Evolutionary conservation across 805 yeast genomes (phyloP), one percentile per base, ranked within the genome.

Genomic region (Ogataea degrootiae): DNA sequence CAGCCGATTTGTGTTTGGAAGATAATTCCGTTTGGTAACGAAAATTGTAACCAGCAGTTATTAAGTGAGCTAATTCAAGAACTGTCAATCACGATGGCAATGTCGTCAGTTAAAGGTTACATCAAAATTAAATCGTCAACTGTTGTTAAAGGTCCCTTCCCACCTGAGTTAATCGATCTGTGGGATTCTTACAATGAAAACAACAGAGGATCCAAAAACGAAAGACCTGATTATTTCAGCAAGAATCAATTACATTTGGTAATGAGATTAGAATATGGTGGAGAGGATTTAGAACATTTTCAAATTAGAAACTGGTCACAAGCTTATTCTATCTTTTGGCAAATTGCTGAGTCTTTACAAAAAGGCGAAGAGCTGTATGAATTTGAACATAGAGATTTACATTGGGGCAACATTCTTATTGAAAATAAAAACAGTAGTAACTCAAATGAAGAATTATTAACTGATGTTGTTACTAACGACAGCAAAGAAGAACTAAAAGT

Each of bases 301-400:
- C 57, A 59, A 39, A 48, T 81, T 15, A 53, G 55, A 23, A 61
- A 67, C 34, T 72, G 75, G 75, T 52, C 53, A 12, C 68, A 69
- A 47, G 69, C 74, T 3, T 54, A 55, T 39, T 58, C 59, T 9
- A 72, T 85, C 1, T 82, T 85, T 54, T 76, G 82, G 79, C 73
- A 72, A 50, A 66, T 80, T 23, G 79, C 71, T 1, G 61, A 67
- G n/a, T 62, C 71, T 5, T 62, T 85, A 23, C 73, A 76, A 23
- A 64, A 63, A 9, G 83, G 80, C 1, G 90, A 85, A 61, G 61
- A 67, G 15, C 58, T 66, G 35, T 67, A 68, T 49, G 70, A 74
- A 50, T 84, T 84, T 63, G 91, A 85, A 63, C 92, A 85, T 57
- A 71, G 92, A 41, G 87, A 85, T 61, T 63, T 85, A 49, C 85